Conservation (phyloP, 306 rosid species). For the Lathyrus aphaca region DNA sequence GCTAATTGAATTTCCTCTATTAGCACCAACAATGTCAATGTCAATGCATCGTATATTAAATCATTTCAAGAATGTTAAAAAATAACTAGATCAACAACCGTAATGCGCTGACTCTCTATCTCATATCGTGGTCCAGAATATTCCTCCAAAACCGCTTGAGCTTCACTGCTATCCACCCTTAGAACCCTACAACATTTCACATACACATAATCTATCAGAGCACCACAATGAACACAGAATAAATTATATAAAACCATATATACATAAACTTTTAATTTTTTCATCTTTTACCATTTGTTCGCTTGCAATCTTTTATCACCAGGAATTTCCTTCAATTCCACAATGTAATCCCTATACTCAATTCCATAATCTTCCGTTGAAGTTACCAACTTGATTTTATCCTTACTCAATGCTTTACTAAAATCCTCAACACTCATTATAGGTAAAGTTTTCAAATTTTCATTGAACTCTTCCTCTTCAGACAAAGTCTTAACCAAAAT, state of each 20-base stretch:
- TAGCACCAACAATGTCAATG: slow-evolving; percentile 25
- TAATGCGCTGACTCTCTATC: slow-evolving; percentile 67
- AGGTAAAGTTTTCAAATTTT: slow-evolving; percentile 58
- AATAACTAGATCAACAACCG: slow-evolving; percentile 58
- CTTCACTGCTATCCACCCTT: slow-evolving; percentile 58
- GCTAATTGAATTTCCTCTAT: slow-evolving; percentile 15
- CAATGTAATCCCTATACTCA: slow-evolving; percentile 58
- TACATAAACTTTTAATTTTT: slow-evolving; percentile 6
- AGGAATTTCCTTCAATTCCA: slow-evolving; percentile 83
- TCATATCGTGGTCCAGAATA: slow-evolving; percentile 79
- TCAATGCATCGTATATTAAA: slow-evolving; percentile 22
- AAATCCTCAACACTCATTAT: slow-evolving; percentile 76
- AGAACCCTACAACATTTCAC: slow-evolving; percentile 61
- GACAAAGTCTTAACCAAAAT: slow-evolving; percentile 61
- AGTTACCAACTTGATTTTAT: slow-evolving; percentile 68
- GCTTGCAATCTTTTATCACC: slow-evolving; percentile 89
- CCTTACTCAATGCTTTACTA: slow-evolving; percentile 60
- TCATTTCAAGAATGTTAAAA: slow-evolving; percentile 19
- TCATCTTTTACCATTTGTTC: slow-evolving; percentile 69
- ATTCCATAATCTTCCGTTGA: slow-evolving; percentile 57
- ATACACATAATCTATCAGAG: slow-evolving; percentile 21
- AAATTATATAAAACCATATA: slow-evolving; percentile 12
- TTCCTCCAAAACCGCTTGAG: slow-evolving; percentile 65
- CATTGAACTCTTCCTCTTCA: slow-evolving; percentile 76
- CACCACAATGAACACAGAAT: slow-evolving; percentile 28